Conservation (phyloP, 345 rosid species). For the Cardamine resedifolia region DNA sequence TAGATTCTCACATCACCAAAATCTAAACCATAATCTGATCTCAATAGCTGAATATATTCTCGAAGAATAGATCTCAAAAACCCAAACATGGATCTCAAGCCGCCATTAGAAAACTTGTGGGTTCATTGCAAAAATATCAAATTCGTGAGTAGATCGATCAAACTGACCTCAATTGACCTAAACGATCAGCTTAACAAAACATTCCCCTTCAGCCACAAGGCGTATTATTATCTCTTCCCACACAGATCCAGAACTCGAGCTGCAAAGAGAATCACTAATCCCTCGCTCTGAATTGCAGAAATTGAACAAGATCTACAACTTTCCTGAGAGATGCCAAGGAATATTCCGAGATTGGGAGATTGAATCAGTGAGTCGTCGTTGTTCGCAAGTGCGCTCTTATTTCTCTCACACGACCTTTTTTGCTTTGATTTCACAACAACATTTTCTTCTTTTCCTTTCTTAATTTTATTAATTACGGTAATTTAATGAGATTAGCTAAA, state of each 20-base stretch:
- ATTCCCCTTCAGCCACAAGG: conserved; percentile 10
- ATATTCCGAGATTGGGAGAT: conserved; percentile 38
- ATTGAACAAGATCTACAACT: conserved; percentile 22
- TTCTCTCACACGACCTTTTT: conserved; percentile 21
- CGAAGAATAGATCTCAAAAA: conserved; percentile 19
- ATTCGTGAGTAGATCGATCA: conserved; percentile 12
- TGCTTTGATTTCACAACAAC: conserved; percentile 48
- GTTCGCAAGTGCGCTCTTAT: conserved; percentile 20
- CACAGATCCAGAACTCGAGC: conserved; percentile 16
- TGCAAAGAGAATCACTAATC: conserved; percentile 21
- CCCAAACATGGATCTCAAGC: conserved; percentile 26
- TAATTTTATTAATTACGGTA: not conserved
- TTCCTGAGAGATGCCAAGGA: conserved; percentile 32
- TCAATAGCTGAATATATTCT: conserved; percentile 6
- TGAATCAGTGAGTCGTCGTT: conserved; percentile 20
- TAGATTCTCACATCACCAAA: not conserved
- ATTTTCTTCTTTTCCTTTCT: conserved; percentile 2
- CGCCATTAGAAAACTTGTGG: conserved; percentile 11
- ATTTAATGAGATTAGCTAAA: not conserved
- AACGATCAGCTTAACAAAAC: conserved; percentile 28
- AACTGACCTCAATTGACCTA: conserved; percentile 33
- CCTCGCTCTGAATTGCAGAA: not conserved
- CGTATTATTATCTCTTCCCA: not conserved
- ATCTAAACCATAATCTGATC: conserved; percentile 31
- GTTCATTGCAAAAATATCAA: conserved; percentile 8